Percentiles rank a stretch among this genome's conserved stretches.
phyloP scores from a whole-genome alignment of 106 monocot genomes.

The Acanthochlamys bracteata region DNA sequence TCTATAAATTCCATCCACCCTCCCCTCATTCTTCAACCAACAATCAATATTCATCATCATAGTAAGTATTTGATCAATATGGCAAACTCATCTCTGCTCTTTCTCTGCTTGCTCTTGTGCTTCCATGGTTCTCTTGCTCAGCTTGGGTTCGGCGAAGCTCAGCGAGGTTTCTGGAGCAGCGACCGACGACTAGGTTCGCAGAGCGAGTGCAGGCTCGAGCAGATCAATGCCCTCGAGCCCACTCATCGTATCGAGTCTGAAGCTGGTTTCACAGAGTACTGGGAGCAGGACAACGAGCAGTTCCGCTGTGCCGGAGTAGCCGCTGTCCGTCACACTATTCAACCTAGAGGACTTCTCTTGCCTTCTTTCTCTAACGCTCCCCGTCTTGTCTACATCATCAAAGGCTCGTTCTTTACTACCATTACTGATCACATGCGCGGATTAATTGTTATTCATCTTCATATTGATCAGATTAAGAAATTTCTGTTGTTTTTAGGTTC shows the following conservation, averaged over 20 bases:
- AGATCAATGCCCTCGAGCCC: constrained; percentile 16
- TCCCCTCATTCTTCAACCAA: too few species aligned
- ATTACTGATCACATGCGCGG: not conserved
- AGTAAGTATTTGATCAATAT: too few species aligned
- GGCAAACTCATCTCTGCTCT: not conserved
- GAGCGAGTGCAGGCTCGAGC: constrained; percentile 12
- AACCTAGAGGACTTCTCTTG: constrained; percentile 16
- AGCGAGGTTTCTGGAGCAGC: constrained; percentile 1
- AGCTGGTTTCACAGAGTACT: constrained; percentile 26
- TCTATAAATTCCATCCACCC: too few species aligned
- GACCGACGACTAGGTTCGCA: not conserved
- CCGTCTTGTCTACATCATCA: constrained; percentile 17
- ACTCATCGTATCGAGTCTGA: constrained; percentile 8
- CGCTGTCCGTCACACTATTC: constrained; percentile 10
- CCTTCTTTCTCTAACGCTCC: constrained; percentile 24
- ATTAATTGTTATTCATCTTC: not conserved
- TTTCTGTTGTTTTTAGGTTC: not conserved
- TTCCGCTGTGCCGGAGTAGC: constrained; percentile 25
- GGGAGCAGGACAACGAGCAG: constrained; percentile 12
- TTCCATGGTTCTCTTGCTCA: constrained; percentile 14
- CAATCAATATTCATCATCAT: too few species aligned
- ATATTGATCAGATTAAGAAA: not conserved
- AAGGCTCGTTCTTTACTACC: constrained; percentile 1
- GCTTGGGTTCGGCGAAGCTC: not conserved
- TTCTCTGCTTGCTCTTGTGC: not conserved